Base-by-base conservation (phyloP, 2,329 filamentous ascomycete genomes). In the Clarireedia sp. region DNA sequence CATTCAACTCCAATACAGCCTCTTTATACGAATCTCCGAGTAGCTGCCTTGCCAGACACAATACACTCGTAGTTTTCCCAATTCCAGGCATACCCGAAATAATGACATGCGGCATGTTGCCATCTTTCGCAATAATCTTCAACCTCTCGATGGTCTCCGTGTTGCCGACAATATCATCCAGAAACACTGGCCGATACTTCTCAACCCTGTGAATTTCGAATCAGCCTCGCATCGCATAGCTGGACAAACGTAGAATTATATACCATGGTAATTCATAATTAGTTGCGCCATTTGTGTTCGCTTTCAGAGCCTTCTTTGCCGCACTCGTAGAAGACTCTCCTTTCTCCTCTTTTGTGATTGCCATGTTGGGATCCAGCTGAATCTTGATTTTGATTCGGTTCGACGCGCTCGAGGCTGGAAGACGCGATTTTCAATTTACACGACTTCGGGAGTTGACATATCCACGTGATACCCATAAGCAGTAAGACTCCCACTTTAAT, bases 81-180 rank as follows among this genome's bases (percentile, higher is more conserved):
- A 97, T 99, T 68, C 94, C 94, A 19, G 94, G 94, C 90, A 96
- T 97, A 58, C 94, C 94, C n/a, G 90, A 96, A 67, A 99, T 97
- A 73, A 99, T 97, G 67, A 99, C 83, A 73, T 99, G 94, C 2
- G 94, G 94, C 91, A 99, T 96, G 74, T 99, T 99, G 65, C 94
- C 94, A 74, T 97, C 94, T 72, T 91, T 94, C 47, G 94, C 91
- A 65, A 99, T 97, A 67, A 99, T 97, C 70, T 97, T 97, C 66
- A 99, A 77, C 54, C 94, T 87, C 72, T 97, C 92, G 66, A 99
- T 90, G 1, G 94, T 99, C 71, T 99, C 94, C 19, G 89, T 95
- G 72, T 99, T 99, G 68, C 94, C 94, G 54, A 99, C 94, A 52
- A 99, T 86, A 74, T 99, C 92, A 73, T 97, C 90, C 29, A 99